Percentiles rank a stretch among this genome's conserved stretches.
These are phyloP conservation scores for Phaeosphaeriaceae sp. DNA, from an alignment of 2,329 filamentous ascomycete species.

Conservation along the genomic window DNA sequence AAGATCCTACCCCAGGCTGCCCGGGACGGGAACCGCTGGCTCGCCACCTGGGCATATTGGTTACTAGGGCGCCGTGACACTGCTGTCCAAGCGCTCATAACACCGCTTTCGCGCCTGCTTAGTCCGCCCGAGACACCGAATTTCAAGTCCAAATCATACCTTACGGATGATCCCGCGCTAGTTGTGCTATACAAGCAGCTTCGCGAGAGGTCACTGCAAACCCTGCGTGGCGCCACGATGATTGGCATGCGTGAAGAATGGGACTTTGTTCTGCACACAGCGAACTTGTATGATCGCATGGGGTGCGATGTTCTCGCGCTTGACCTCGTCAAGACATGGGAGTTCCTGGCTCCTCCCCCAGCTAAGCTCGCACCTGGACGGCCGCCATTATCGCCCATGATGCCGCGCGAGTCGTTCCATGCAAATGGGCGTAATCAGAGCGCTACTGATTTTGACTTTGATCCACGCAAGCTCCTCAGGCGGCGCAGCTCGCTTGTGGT, in stretches of 20 bases:
- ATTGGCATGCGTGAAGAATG: slow-evolving; percentile 81
- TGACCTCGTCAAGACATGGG: slow-evolving; percentile 83
- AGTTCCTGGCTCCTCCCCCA: slow-evolving; percentile 67
- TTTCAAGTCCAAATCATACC: slow-evolving; percentile 77
- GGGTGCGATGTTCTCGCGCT: slow-evolving; percentile 90
- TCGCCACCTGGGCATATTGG: slow-evolving; percentile 95
- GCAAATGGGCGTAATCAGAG: slow-evolving; percentile 23
- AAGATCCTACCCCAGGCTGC: slow-evolving; percentile 80
- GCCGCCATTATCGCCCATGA: slow-evolving; percentile 33
- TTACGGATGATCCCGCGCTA: slow-evolving; percentile 89
- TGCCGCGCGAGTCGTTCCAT: slow-evolving; percentile 33
- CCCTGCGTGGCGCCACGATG: slow-evolving; percentile 82
- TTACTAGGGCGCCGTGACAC: slow-evolving; percentile 83
- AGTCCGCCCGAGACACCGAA: slow-evolving; percentile 72
- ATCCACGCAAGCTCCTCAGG: slow-evolving; percentile 72
- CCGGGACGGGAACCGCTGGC: slow-evolving; percentile 86
- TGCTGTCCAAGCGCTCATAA: slow-evolving; percentile 83
- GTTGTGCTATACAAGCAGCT: slow-evolving; percentile 88
- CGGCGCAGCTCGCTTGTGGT: slow-evolving; percentile 81
- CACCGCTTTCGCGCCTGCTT: slow-evolving; percentile 77
- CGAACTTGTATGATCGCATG: slow-evolving; percentile 85
- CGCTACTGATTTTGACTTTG: slow-evolving; percentile 49
- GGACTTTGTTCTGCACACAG: slow-evolving; percentile 88
- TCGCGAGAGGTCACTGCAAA: slow-evolving; percentile 80
- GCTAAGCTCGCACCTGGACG: slow-evolving; percentile 20